Conservation (phyloP, 1,284 basidiomycete genomes). For the Thecaphora frezii region DNA sequence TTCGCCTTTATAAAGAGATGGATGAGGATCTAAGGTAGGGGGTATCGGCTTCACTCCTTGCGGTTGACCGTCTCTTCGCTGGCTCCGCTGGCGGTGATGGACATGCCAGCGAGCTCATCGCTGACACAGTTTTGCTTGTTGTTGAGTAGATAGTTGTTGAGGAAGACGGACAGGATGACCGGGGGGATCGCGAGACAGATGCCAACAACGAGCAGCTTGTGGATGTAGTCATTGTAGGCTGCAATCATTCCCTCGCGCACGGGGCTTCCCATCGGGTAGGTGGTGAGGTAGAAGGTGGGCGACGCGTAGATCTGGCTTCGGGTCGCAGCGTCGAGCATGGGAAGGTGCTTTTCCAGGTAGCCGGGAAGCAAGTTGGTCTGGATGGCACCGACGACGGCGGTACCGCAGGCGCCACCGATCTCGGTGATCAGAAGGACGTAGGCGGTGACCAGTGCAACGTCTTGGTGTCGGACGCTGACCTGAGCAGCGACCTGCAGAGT, state of each 20-base stretch:
- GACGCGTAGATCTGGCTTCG: conserved; percentile 14
- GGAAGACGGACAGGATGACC: conserved; percentile 35
- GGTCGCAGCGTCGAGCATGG: conserved; percentile 22
- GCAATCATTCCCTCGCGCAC: conserved; percentile 37
- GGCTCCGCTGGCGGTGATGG: not conserved
- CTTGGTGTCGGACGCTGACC: conserved; percentile 55
- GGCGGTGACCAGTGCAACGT: conserved; percentile 57
- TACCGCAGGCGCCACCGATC: conserved; percentile 52
- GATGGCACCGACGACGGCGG: conserved; percentile 47
- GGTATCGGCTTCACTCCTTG: not conserved
- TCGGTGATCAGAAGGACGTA: conserved; percentile 53
- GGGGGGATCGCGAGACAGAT: conserved; percentile 46
- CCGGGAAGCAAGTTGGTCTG: conserved; percentile 39
- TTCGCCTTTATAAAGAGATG: not conserved
- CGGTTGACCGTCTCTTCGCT: not conserved
- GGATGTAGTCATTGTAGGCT: conserved; percentile 51
- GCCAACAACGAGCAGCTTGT: conserved; percentile 43
- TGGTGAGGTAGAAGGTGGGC: conserved; percentile 8
- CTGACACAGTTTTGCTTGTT: conserved; percentile 55
- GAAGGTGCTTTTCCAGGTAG: conserved; percentile 28
- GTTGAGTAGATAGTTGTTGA: conserved; percentile 47
- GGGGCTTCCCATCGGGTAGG: conserved; percentile 39
- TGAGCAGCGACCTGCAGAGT: conserved; percentile 52
- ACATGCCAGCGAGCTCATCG: conserved; percentile 49
- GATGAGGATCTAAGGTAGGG: no score